Conservation (phyloP, 2,329 filamentous ascomycete genomes). For the Sordariomycetes sp. region DNA sequence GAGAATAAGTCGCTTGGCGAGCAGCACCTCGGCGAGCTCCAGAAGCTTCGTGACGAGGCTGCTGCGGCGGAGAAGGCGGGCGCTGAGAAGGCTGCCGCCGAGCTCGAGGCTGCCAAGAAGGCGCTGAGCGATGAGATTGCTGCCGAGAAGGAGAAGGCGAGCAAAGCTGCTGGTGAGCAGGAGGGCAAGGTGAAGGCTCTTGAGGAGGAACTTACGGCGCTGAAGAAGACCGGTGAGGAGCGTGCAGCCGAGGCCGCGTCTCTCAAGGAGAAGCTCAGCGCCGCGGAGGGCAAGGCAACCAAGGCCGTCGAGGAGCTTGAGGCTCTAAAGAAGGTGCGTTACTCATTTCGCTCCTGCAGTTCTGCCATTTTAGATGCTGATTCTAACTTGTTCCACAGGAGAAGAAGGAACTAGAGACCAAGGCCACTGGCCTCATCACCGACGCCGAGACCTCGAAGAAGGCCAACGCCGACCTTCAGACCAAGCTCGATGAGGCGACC, state of each 20-base stretch:
- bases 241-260: slow-evolving; percentile 14
- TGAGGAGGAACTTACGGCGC: slow-evolving; percentile 13
- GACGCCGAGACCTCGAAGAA: slow-evolving; percentile 10
- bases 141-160: slow-evolving; percentile 1
- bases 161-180: slow-evolving; percentile 7
- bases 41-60: slow-evolving; percentile 1
- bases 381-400: neutral
- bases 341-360: neutral
- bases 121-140: slow-evolving; percentile 11
- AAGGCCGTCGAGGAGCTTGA: slow-evolving; percentile 23
- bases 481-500: neutral
- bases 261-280: slow-evolving; percentile 16
- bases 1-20: slow-evolving; percentile 12
- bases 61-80: neutral
- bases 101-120: slow-evolving; percentile 13
- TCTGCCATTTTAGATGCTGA: neutral
- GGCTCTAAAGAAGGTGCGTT: slow-evolving; percentile 16
- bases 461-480: slow-evolving; percentile 6
- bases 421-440: neutral
- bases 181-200: slow-evolving; percentile 13
- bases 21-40: slow-evolving; percentile 9
- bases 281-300: slow-evolving; percentile 20
- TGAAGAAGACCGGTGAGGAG: slow-evolving; percentile 18
- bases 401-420: slow-evolving; percentile 6
- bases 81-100: slow-evolving; percentile 3